Base-by-base conservation (phyloP, 169 alveolate species). In the Plasmodium fragile region DNA sequence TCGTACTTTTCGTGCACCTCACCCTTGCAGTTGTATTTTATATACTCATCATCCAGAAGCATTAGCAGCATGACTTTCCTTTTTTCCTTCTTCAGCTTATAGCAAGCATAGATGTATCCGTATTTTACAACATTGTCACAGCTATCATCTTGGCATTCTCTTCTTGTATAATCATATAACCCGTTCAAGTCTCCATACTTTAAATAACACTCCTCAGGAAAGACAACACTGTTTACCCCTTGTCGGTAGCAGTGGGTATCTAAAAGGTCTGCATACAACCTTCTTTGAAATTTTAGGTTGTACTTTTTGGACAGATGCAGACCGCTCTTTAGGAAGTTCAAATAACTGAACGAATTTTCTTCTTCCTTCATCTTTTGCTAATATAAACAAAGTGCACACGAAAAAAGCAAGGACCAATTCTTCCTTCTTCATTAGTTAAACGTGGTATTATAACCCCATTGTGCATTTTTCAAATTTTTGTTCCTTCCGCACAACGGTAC, bases 291-390 rank as follows among this genome's bases (percentile, higher is more conserved):
- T 55, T 87, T 87, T 78, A 87, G 70, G 65, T 87, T 87, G 30
- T 87, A 87, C 55, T 87, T 87, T 87, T 78, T 87, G 28, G 93
- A 87, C 36, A 87, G 32, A 87, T 87, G 89, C 39, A 87, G 52
- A 53, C 45, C 93, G 34, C 18, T 2, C 45, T 25, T 11, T 77
- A 87, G 49, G 89, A 87, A 87, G 22, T 87, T 28, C 3, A 87
- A 34, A 36, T 87, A 78, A 25, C 72, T 36, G 13, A 18, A 55
- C 18, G 45, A 41, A 5, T 22, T 10, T 36, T 45, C 70, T 45
- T 84, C 83, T 36, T 28, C 36, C 22, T 84, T 30, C 78, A 52
- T 72, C 34, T 43, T 81, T 81, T 84, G 1, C 32, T 3, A 59
- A 59, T 59, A 18, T 22, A 72, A 84, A 84, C 41, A 3, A 70